These are phyloP conservation scores for Phytophthora macrochlamydospora DNA, from an alignment of 352 stramenopile genomes.

Conservation along the genomic window DNA sequence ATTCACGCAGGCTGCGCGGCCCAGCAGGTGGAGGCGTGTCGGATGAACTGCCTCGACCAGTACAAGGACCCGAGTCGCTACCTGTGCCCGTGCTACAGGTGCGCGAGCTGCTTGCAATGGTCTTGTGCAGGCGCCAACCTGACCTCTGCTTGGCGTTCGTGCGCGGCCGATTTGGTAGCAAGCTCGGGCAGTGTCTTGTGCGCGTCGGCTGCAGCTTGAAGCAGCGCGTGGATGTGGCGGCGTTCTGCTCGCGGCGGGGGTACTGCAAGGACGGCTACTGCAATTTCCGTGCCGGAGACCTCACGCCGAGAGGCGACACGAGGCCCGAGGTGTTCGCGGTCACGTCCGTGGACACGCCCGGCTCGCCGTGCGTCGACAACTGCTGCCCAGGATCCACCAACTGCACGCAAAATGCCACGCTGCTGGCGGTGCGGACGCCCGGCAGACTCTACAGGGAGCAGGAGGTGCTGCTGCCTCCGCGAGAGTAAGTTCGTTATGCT, in stretches of 20 bases:
- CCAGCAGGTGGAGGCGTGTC: conserved; percentile 54
- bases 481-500: conserved; percentile 49
- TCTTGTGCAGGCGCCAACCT: conserved; percentile 7
- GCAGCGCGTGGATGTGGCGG: conserved; percentile 66
- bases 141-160: not conserved
- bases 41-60: conserved; percentile 51
- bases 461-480: conserved; percentile 53
- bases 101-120: conserved; percentile 1
- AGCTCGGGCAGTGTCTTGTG: conserved; percentile 67
- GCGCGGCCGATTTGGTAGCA: conserved; percentile 35
- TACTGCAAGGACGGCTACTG: conserved; percentile 88
- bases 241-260: conserved; percentile 71
- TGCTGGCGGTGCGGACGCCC: conserved; percentile 46
- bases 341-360: conserved; percentile 54
- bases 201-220: conserved; percentile 65
- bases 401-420: conserved; percentile 54
- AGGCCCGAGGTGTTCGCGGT: conserved; percentile 67
- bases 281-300: conserved; percentile 61
- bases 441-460: conserved; percentile 59
- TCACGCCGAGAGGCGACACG: conserved; percentile 55
- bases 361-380: conserved; percentile 66
- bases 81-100: conserved; percentile 81
- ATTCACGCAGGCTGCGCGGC: conserved; percentile 44
- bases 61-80: conserved; percentile 64
- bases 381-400: conserved; percentile 51